A percentile compares a stretch with the other conserved stretches of the same genome.
phyloP scores from a whole-genome alignment of 2,329 filamentous ascomycete genomes.

The Laburnicola sp. region DNA sequence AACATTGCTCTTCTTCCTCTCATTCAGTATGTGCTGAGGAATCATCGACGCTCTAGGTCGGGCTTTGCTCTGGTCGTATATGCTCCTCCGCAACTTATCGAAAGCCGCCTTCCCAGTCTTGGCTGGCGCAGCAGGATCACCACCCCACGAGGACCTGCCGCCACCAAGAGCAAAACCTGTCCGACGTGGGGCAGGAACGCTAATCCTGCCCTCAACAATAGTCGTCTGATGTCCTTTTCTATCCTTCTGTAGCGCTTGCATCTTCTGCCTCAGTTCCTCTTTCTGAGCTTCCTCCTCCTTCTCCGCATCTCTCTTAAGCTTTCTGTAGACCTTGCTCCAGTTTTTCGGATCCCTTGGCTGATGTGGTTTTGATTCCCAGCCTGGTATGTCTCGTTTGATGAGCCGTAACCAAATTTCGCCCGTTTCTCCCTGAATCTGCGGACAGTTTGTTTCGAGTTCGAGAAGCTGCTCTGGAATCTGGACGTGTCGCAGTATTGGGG shows the following conservation, averaged over 20 bases:
- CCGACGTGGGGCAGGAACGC: slow-evolving; percentile 22
- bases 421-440: slow-evolving; percentile 72
- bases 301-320: slow-evolving; percentile 48
- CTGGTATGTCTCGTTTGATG: slow-evolving; percentile 75
- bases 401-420: slow-evolving; percentile 77
- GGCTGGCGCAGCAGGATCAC: slow-evolving; percentile 29
- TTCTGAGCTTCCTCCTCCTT: slow-evolving; percentile 39
- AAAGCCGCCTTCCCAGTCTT: slow-evolving; percentile 43
- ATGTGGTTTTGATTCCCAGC: slow-evolving; percentile 65
- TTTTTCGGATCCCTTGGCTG: slow-evolving; percentile 65
- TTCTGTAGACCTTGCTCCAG: slow-evolving; percentile 77
- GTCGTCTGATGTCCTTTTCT: slow-evolving; percentile 35
- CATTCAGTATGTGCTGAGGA: slow-evolving; percentile 33
- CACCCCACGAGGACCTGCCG: slow-evolving; percentile 23
- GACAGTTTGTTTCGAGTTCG: slow-evolving; percentile 72
- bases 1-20: slow-evolving; percentile 26
- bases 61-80: slow-evolving; percentile 39
- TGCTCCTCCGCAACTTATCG: slow-evolving; percentile 39
- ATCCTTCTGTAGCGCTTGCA: slow-evolving; percentile 37
- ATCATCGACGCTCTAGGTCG: slow-evolving; percentile 34
- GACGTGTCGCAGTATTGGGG: slow-evolving; percentile 70
- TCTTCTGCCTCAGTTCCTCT: slow-evolving; percentile 35
- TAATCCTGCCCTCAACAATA: slow-evolving; percentile 33
- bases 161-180: slow-evolving; percentile 20
- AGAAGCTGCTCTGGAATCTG: slow-evolving; percentile 73